A percentile compares a stretch with the other conserved stretches of the same genome.
Evolutionary conservation across 192 early-diverging fungal genomes (phyloP).

Genomic region (Podila clonocystis): DNA sequence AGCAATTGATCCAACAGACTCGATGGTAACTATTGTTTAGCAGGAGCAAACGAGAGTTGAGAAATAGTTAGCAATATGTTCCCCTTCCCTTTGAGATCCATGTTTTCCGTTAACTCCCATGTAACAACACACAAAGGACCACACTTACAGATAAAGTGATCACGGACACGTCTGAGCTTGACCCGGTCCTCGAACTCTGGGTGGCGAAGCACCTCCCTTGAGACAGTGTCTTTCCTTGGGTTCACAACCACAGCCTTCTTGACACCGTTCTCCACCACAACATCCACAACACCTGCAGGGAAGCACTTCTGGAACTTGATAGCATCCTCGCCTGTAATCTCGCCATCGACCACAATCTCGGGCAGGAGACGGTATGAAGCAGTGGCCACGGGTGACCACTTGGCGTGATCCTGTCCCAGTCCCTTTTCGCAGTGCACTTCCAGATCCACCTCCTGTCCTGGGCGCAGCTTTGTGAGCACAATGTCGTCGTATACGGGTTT

Average conservation of each 20-base stretch:
- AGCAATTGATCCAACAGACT: constrained; percentile 84
- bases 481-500: constrained; percentile 91
- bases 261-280: constrained; percentile 73
- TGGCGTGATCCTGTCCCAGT: constrained; percentile 95
- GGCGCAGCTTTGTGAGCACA: constrained; percentile 91
- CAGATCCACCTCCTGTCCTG: constrained; percentile 86
- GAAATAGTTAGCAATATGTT: too few relatives aligned
- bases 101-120: background rate
- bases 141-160: constrained; percentile 97
- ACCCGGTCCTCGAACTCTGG: constrained; percentile 93
- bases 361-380: constrained; percentile 96
- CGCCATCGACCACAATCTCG: constrained; percentile 85
- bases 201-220: constrained; percentile 92
- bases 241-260: constrained; percentile 85
- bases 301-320: constrained; percentile 89
- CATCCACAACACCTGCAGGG: constrained; percentile 84
- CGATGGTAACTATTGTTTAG: constrained; percentile 73
- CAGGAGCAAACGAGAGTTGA: constrained; percentile 4
- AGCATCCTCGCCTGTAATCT: constrained; percentile 86
- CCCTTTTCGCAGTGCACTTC: constrained; percentile 94
- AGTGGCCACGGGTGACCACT: constrained; percentile 97
- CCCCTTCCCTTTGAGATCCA: background rate
- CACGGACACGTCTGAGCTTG: constrained; percentile 86
- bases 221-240: constrained; percentile 94
- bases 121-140: background rate